phyloP scores from a whole-genome alignment of 352 stramenopile genomes.

The Phytophthora gonapodyides region DNA sequence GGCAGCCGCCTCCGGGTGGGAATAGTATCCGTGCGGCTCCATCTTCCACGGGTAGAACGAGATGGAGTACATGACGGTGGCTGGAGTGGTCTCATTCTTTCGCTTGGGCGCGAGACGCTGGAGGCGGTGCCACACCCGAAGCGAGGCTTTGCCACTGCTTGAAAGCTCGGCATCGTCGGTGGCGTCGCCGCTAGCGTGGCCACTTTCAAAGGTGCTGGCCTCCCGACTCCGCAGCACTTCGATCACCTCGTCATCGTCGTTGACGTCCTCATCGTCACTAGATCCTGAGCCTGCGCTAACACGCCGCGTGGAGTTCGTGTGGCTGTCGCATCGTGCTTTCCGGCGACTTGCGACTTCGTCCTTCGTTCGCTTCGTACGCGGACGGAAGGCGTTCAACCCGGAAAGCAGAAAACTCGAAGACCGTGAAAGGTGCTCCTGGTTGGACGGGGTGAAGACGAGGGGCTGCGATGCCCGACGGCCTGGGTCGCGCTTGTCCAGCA shows the following conservation, averaged over 20 bases:
- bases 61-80: slow-evolving; percentile 67
- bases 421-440: slow-evolving; percentile 4
- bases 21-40: slow-evolving; percentile 71
- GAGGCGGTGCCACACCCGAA: slow-evolving; percentile 20
- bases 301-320: slow-evolving; percentile 21
- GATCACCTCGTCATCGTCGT: slow-evolving; percentile 1
- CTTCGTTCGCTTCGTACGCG: slow-evolving; percentile 9
- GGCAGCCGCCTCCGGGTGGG: slow-evolving; percentile 62
- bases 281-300: slow-evolving; percentile 17
- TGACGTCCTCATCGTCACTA: slow-evolving; percentile 13
- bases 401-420: slow-evolving; percentile 36
- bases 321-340: slow-evolving; percentile 20
- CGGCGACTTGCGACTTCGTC: slow-evolving; percentile 11
- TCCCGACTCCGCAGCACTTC: slow-evolving; percentile 10
- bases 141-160: slow-evolving; percentile 9
- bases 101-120: slow-evolving; percentile 20
- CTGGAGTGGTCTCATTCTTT: slow-evolving; percentile 19
- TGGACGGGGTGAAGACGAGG: slow-evolving; percentile 8
- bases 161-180: slow-evolving; percentile 20
- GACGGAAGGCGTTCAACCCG: slow-evolving; percentile 27
- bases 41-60: slow-evolving; percentile 82
- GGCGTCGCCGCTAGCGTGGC: slow-evolving; percentile 14
- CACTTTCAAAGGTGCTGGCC: not conserved
- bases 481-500: slow-evolving; percentile 34
- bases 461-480: slow-evolving; percentile 24